phyloP scores from a whole-genome alignment of 78 protist species.

The Cavenderia fasciculata region DNA sequence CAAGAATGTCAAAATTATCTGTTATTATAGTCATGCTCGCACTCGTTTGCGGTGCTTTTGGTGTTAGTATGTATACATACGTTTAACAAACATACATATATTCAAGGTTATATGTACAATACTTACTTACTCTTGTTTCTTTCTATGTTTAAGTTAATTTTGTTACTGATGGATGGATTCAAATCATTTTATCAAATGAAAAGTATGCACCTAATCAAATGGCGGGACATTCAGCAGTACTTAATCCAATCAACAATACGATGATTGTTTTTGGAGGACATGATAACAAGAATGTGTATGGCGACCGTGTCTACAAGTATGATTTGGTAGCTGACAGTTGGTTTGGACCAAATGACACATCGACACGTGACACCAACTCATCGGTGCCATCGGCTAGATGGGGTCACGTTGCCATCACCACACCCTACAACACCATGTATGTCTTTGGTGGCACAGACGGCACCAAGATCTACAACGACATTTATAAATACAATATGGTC shows the following conservation, averaged over 20 bases:
- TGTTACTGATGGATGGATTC: slow-evolving; percentile 59
- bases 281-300: neutral
- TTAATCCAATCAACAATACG: slow-evolving; percentile 45
- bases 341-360: neutral
- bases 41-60: slow-evolving; percentile 1
- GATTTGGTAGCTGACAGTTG: slow-evolving; percentile 46
- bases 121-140: neutral
- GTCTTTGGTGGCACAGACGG: slow-evolving; percentile 54
- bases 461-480: neutral
- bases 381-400: slow-evolving; percentile 19
- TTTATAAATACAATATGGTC: slow-evolving; percentile 57
- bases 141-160: slow-evolving; percentile 9
- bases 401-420: slow-evolving; percentile 33
- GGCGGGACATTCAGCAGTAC: slow-evolving; percentile 26
- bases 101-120: neutral
- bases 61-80: neutral
- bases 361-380: neutral
- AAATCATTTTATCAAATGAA: slow-evolving; percentile 2
- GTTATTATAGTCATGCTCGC: neutral
- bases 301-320: neutral
- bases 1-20: neutral
- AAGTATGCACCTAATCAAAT: slow-evolving; percentile 36
- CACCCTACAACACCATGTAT: slow-evolving; percentile 28
- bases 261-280: slow-evolving; percentile 48
- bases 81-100: neutral